Percentiles rank a stretch among this genome's conserved stretches.
phyloP scores from a whole-genome alignment of 2,329 filamentous ascomycete species.

The Xylaria sp. region DNA sequence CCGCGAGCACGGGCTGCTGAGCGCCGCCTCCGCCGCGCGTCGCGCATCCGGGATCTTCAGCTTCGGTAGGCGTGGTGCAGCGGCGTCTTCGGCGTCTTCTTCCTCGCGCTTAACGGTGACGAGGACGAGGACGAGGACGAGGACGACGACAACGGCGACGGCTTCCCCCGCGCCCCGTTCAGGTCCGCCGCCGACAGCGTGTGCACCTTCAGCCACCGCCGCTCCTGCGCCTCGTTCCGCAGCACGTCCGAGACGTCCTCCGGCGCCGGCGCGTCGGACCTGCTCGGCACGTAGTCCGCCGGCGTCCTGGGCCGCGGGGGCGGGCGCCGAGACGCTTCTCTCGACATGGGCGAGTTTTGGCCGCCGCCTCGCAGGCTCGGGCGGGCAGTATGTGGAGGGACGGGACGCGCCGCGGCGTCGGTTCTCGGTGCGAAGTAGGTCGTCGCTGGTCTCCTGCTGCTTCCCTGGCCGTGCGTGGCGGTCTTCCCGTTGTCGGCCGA shows the following conservation, averaged over 20 bases:
- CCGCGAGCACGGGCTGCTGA: not conserved
- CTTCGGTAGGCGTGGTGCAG: not conserved
- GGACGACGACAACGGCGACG: too few species aligned
- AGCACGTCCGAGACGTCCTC: constrained; percentile 2
- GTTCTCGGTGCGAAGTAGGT: not conserved
- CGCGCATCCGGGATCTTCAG: not conserved
- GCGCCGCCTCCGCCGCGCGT: too few species aligned
- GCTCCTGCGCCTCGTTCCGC: not conserved
- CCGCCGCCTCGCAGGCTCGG: not conserved
- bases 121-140: too few species aligned
- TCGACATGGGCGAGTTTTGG: not conserved
- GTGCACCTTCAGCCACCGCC: not conserved
- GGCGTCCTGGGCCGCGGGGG: not conserved
- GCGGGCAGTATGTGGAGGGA: not conserved
- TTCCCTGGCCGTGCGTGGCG: not conserved
- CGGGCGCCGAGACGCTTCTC: too few species aligned
- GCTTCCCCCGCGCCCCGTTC: not conserved
- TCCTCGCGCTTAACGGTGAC: not conserved
- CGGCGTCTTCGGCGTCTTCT: not conserved
- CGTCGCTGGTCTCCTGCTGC: not conserved
- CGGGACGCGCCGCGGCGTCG: not conserved
- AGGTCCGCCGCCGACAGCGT: not conserved
- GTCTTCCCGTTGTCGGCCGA: not conserved
- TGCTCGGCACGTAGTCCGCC: not conserved
- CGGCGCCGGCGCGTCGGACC: not conserved